Percentiles rank a stretch among this genome's conserved stretches.
Conservation (phyloP, 2,329 filamentous ascomycete genomes). For the Venturia asperata region DNA sequence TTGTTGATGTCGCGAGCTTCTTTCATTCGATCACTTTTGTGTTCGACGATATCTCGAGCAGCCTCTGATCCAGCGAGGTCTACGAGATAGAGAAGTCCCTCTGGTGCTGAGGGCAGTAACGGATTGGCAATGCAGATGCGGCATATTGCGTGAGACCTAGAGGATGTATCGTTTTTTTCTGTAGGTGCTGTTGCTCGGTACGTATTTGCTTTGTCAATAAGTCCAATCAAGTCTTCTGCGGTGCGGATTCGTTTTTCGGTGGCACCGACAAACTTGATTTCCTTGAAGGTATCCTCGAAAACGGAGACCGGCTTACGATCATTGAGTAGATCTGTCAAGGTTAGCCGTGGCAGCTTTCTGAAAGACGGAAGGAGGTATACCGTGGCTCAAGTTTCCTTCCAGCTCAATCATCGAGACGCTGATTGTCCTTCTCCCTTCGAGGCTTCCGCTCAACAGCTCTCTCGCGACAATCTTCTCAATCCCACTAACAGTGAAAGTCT, state of each 20-base stretch:
- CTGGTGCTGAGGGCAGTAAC: slow-evolving; percentile 72
- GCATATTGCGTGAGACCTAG: slow-evolving; percentile 78
- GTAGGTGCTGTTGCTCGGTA: slow-evolving; percentile 92
- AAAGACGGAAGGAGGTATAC: slow-evolving; percentile 70
- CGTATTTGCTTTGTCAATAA: slow-evolving; percentile 46
- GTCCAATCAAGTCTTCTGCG: neutral
- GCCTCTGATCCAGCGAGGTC: slow-evolving; percentile 85
- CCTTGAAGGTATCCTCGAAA: slow-evolving; percentile 41
- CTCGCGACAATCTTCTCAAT: slow-evolving; percentile 93
- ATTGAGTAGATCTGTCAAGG: slow-evolving; percentile 58
- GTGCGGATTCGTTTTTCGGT: neutral
- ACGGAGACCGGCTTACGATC: slow-evolving; percentile 37
- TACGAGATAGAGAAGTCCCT: slow-evolving; percentile 91
- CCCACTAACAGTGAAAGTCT: slow-evolving; percentile 95
- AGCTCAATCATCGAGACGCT: slow-evolving; percentile 37
- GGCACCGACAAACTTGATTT: slow-evolving; percentile 5
- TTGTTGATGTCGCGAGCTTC: slow-evolving; percentile 98
- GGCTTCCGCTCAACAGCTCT: slow-evolving; percentile 78
- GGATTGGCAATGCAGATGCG: slow-evolving; percentile 78
- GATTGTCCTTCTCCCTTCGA: slow-evolving; percentile 63
- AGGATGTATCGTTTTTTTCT: slow-evolving; percentile 90
- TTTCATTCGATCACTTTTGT: slow-evolving; percentile 76
- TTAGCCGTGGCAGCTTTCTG: slow-evolving; percentile 79
- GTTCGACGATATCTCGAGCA: slow-evolving; percentile 68
- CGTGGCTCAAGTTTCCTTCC: slow-evolving; percentile 39